Percentiles rank a stretch among this genome's conserved stretches.
These are phyloP conservation scores for Botrytis paeoniae DNA, from an alignment of 2,329 filamentous ascomycete species.

Conservation along the genomic window DNA sequence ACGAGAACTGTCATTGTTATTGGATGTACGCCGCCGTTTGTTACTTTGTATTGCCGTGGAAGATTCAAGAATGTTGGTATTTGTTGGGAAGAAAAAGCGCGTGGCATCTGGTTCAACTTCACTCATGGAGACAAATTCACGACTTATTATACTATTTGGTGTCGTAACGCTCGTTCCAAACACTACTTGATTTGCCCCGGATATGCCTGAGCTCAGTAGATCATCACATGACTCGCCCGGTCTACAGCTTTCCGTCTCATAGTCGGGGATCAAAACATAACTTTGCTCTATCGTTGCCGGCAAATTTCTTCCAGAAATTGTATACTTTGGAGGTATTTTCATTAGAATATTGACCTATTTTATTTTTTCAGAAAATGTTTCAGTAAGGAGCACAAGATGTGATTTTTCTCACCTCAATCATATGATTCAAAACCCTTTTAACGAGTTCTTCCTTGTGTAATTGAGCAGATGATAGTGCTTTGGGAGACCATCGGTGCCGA, in stretches of 20 bases:
- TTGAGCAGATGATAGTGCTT: conserved; percentile 4
- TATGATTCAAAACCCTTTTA: conserved; percentile 10
- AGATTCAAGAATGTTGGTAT: conserved; percentile 6
- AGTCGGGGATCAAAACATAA: conserved; percentile 8
- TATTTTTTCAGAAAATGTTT: not conserved
- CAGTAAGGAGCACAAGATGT: not conserved
- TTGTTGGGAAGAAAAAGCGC: not conserved
- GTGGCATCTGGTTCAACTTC: conserved; percentile 10
- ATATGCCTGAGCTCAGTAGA: not conserved
- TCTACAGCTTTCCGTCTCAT: conserved; percentile 6
- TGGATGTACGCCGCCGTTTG: not conserved
- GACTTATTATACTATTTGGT: not conserved
- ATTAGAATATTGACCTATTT: not conserved
- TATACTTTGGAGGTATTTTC: not conserved
- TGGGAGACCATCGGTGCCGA: conserved; percentile 12
- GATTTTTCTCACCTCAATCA: conserved; percentile 14
- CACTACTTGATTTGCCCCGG: not conserved
- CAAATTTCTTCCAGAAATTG: conserved; percentile 13
- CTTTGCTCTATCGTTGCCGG: conserved; percentile 15
- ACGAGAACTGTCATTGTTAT: not conserved
- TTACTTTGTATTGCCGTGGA: conserved; percentile 1
- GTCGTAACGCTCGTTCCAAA: not conserved
- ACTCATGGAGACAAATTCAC: conserved; percentile 17
- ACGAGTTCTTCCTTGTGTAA: conserved; percentile 15
- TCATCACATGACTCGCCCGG: conserved; percentile 12